A percentile compares a stretch with the other conserved stretches of the same genome.
Evolutionary conservation across 441 rosid genomes (phyloP).

Genomic region (Pelargonium australe): DNA sequence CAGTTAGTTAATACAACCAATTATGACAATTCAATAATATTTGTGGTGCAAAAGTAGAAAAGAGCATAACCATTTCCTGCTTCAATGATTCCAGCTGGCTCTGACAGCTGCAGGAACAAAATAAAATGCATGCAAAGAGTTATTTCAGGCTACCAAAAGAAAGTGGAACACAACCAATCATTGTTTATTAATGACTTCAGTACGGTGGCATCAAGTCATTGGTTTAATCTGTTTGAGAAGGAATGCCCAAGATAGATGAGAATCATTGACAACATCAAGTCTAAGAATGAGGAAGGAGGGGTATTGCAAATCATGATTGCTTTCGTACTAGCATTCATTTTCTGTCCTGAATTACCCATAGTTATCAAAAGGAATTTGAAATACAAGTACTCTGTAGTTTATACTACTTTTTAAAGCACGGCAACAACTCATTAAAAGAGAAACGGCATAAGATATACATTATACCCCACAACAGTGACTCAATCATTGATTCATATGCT

Average conservation of each 20-base stretch:
- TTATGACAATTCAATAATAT: neutral
- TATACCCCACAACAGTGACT: neutral
- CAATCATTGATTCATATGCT: neutral
- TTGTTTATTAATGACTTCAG: neutral
- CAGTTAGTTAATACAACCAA: neutral
- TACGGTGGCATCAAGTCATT: neutral
- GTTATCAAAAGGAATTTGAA: neutral
- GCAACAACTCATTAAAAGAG: neutral
- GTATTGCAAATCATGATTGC: neutral
- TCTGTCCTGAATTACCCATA: neutral
- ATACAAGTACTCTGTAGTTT: neutral
- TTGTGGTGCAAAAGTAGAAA: slow-evolving; percentile 15
- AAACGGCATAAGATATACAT: neutral
- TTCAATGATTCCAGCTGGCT: slow-evolving; percentile 80
- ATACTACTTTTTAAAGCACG: neutral
- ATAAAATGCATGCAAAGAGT: slow-evolving; percentile 15
- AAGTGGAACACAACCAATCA: neutral
- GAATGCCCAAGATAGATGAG: neutral
- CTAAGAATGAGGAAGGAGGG: neutral
- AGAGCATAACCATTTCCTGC: slow-evolving; percentile 61
- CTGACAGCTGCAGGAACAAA: slow-evolving; percentile 68
- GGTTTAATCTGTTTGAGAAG: neutral
- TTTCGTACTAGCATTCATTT: neutral
- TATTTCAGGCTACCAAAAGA: slow-evolving; percentile 13
- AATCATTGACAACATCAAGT: neutral